Conservation (phyloP, 306 rosid genomes). For the Lathyrus oleraceus region DNA sequence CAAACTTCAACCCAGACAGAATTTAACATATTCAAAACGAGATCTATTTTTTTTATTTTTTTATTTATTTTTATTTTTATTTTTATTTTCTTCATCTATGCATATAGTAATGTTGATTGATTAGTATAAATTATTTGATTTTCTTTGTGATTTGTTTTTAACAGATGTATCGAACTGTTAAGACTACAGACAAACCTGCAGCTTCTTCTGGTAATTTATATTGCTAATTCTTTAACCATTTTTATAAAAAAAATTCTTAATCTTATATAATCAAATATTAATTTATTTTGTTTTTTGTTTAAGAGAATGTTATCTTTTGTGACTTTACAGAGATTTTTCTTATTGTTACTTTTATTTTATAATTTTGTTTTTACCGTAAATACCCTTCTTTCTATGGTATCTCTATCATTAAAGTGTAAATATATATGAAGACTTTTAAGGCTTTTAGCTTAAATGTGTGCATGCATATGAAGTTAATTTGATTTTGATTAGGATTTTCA, state of each 20-base stretch:
- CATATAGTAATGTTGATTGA: neutral
- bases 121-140: neutral
- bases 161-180: constrained; percentile 97
- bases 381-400: constrained; percentile 27
- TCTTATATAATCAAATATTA: neutral
- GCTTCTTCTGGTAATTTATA: constrained; percentile 93
- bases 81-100: no score
- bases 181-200: constrained; percentile 92
- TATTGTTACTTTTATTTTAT: neutral
- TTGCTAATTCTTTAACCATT: constrained; percentile 43
- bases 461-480: constrained; percentile 3
- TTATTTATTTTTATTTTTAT: no score
- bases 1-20: no score
- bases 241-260: no score
- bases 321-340: constrained; percentile 18
- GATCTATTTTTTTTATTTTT: no score
- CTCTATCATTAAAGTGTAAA: neutral
- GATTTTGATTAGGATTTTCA: constrained; percentile 57
- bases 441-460: neutral
- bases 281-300: neutral
- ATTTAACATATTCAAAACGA: no score
- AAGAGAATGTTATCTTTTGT: constrained; percentile 8
- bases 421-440: neutral
- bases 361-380: neutral
- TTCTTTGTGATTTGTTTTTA: neutral